These are phyloP conservation scores for Podospora didyma DNA, from an alignment of 495 filamentous ascomycete genomes.

Conservation along the genomic window DNA sequence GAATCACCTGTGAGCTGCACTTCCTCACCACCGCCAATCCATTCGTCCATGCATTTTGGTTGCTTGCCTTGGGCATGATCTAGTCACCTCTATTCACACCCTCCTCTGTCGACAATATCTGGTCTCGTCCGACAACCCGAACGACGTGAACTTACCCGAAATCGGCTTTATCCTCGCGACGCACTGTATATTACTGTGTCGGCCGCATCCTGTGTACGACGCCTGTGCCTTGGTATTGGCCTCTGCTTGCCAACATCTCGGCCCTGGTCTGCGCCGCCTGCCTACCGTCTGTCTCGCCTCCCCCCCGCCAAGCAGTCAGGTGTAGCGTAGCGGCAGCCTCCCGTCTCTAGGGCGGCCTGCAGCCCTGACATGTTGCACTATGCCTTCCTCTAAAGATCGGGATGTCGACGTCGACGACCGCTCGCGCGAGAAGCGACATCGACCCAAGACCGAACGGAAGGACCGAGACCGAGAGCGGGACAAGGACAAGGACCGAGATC, in stretches of 20 bases:
- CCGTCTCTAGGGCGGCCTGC: conserved; percentile 22
- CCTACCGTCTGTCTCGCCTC: conserved; percentile 6
- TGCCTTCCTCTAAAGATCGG: conserved; percentile 44
- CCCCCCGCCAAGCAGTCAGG: not conserved
- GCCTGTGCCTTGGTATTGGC: conserved; percentile 3
- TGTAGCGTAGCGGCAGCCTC: conserved; percentile 13
- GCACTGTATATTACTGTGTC: not conserved
- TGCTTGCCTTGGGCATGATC: not conserved
- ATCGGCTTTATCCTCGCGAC: not conserved
- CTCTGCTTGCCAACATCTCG: not conserved
- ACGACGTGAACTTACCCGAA: not conserved
- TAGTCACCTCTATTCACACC: not conserved
- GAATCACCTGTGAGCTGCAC: conserved; percentile 1
- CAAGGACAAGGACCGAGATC: conserved; percentile 23
- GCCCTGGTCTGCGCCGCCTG: conserved; percentile 1
- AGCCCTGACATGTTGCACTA: conserved; percentile 36
- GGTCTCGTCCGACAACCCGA: not conserved
- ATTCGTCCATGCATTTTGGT: not conserved
- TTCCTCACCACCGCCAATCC: not conserved
- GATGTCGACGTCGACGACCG: conserved; percentile 37
- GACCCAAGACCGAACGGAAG: conserved; percentile 30
- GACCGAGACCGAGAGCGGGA: conserved; percentile 28
- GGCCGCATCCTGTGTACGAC: conserved; percentile 3
- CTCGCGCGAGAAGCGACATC: conserved; percentile 37
- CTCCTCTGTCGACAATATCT: not conserved